phyloP scores from a whole-genome alignment of 768 basidiomycete species.

The Lanmaoa pseudosensibilis region DNA sequence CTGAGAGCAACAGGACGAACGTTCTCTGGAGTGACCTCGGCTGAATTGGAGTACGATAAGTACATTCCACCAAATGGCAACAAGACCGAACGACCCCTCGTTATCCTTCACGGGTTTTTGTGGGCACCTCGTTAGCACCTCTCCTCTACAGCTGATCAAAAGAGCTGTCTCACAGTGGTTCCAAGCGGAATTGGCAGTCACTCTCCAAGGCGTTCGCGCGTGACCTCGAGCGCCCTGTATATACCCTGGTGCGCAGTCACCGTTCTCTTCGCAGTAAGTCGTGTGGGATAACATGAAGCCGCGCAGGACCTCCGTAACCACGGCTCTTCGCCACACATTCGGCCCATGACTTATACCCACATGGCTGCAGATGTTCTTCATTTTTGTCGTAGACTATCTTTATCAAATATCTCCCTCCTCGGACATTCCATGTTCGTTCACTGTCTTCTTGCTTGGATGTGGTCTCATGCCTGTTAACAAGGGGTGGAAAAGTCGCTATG shows the following conservation, averaged over 20 bases:
- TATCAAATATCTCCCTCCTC: slow-evolving; percentile 68
- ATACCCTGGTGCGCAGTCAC: slow-evolving; percentile 55
- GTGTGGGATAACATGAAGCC: not conserved
- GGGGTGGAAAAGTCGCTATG: slow-evolving; percentile 89
- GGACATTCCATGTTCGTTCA: slow-evolving; percentile 85
- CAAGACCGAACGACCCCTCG: slow-evolving; percentile 42
- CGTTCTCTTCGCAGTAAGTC: not conserved
- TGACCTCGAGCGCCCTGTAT: slow-evolving; percentile 66
- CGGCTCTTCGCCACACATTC: slow-evolving; percentile 74
- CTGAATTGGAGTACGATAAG: slow-evolving; percentile 34
- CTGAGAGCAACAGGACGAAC: slow-evolving; percentile 19
- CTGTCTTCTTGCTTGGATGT: not conserved
- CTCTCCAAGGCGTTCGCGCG: slow-evolving; percentile 73
- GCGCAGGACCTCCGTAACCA: slow-evolving; percentile 86
- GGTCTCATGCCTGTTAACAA: slow-evolving; percentile 29
- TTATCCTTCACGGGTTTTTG: slow-evolving; percentile 69
- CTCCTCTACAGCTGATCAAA: slow-evolving; percentile 3
- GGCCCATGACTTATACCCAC: slow-evolving; percentile 69
- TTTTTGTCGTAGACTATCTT: slow-evolving; percentile 55
- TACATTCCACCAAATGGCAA: slow-evolving; percentile 30
- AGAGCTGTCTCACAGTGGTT: slow-evolving; percentile 52
- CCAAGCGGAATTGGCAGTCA: slow-evolving; percentile 87
- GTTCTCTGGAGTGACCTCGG: slow-evolving; percentile 18
- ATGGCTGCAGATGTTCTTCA: slow-evolving; percentile 79
- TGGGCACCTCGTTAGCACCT: slow-evolving; percentile 30